These are phyloP conservation scores for Fusarium sp. DNA, from an alignment of 2,329 filamentous ascomycete genomes.

Conservation along the genomic window DNA sequence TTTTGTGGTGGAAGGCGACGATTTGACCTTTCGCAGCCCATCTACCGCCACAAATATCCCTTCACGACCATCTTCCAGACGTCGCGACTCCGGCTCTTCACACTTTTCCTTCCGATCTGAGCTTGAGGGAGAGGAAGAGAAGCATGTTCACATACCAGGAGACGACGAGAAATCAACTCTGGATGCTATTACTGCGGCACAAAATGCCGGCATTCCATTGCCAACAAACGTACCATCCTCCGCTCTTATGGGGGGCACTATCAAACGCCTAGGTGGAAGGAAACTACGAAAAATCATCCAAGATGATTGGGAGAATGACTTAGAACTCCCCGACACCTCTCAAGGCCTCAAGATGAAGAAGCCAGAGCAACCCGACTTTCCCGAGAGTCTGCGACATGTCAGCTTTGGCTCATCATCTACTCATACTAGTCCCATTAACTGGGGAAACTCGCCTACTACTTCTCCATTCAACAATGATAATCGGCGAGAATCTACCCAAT, in stretches of 20 bases:
- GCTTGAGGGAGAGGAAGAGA: slow-evolving; percentile 88
- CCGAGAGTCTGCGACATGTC: slow-evolving; percentile 78
- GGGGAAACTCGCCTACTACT: slow-evolving; percentile 49
- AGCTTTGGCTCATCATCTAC: slow-evolving; percentile 65
- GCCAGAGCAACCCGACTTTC: slow-evolving; percentile 73
- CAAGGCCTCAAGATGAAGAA: slow-evolving; percentile 76
- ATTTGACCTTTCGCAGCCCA: slow-evolving; percentile 72
- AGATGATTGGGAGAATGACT: slow-evolving; percentile 86
- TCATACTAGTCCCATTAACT: slow-evolving; percentile 67
- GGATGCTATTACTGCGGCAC: slow-evolving; percentile 89
- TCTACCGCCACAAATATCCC: slow-evolving; percentile 61
- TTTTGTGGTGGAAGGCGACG: slow-evolving; percentile 78
- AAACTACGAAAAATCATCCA: slow-evolving; percentile 81
- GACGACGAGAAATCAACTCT: slow-evolving; percentile 88
- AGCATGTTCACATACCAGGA: slow-evolving; percentile 86
- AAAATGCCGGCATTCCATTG: slow-evolving; percentile 91
- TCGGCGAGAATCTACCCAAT: slow-evolving; percentile 49
- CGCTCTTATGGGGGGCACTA: slow-evolving; percentile 91
- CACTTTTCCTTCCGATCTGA: slow-evolving; percentile 87
- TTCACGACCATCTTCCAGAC: slow-evolving; percentile 60
- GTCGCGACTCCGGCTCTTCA: slow-evolving; percentile 85
- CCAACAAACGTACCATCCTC: slow-evolving; percentile 89
- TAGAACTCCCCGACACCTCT: slow-evolving; percentile 75
- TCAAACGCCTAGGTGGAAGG: slow-evolving; percentile 86
- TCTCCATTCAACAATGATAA: slow-evolving; percentile 48